Evolutionary conservation across 2,329 filamentous ascomycete species (phyloP), one percentile per base, ranked within the genome.

Genomic region (Hymenoscyphus fraxineus): DNA sequence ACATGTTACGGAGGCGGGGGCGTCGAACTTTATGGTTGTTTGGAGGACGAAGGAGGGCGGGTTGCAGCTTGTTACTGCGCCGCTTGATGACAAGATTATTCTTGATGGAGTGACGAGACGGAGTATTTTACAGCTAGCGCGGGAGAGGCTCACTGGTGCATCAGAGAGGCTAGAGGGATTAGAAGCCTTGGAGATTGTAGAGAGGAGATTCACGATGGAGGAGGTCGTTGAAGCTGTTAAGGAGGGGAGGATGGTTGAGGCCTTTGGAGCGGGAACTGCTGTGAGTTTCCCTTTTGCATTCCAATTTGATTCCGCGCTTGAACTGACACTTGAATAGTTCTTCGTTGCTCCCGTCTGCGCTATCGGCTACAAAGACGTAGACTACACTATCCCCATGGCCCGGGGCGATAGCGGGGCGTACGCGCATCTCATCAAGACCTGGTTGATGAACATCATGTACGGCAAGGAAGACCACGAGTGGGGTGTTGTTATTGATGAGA

Each of bases 11-110:
- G 93, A 97, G 80, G 93, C 93, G 1, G 93, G 93, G 4, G 93
- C 92, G 13, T 91, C 87, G 73, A 97, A 97, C 79, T 97, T 97
- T 80, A 96, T 97, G 74, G 82, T 96, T 7, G 81, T 97, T 13
- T 93, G 90, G 91, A 84, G 82, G 74, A 84, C 83, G 58, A 84
- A 82, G 75, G 84, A 88, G 70, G 87, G 84, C 7, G 83, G 81
- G 71, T 74, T 84, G 31, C 83, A 95, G 80, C 82, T 97, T 39
- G 82, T 97, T 63, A 97, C 93, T 2, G 92, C 93, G 2, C 91
- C 92, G 9, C 79, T 97, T 55, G 89, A 90, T 64, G 91, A 92
- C 73, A 87, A 89, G 73, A 83, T 97, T 66, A 96, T 97, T 70
- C 82, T 97, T 2, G 90, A 94, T 67, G 93, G 93, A 68, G 88